phyloP scores from a whole-genome alignment of 208 protist genomes.

The Acanthamoeba lenticulata region DNA sequence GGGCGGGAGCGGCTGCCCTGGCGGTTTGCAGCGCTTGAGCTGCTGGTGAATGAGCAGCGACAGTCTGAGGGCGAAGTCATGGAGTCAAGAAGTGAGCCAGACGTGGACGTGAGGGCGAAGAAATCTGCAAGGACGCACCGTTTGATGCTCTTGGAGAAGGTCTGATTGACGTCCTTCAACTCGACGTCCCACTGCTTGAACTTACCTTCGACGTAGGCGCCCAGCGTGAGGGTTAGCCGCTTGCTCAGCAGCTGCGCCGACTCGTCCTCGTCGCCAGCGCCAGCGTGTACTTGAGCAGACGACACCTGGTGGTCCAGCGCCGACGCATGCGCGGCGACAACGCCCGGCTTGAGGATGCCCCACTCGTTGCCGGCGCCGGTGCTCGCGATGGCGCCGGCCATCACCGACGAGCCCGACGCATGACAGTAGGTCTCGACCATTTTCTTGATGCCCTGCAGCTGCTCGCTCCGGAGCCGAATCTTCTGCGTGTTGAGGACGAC shows the following conservation, averaged over 20 bases:
- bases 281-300: background rate
- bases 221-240: background rate
- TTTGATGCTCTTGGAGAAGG: slow-evolving; percentile 62
- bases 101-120: background rate
- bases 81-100: background rate
- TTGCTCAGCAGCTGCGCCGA: background rate
- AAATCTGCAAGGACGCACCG: background rate
- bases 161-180: slow-evolving; percentile 65
- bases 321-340: background rate
- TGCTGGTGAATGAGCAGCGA: background rate
- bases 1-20: background rate
- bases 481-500: slow-evolving; percentile 59
- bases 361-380: slow-evolving; percentile 30
- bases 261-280: background rate
- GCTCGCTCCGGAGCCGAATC: slow-evolving; percentile 15
- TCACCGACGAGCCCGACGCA: background rate
- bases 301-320: too few species aligned
- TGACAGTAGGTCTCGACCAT: slow-evolving; percentile 57
- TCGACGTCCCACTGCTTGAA: slow-evolving; percentile 47
- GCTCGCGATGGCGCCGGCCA: slow-evolving; percentile 1
- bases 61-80: too few species aligned
- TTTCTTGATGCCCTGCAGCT: slow-evolving; percentile 45
- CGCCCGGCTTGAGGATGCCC: background rate
- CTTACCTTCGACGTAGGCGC: slow-evolving; percentile 57
- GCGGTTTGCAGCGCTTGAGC: background rate